phyloP scores from a whole-genome alignment of 371 early-diverging fungal genomes.

The Rhizopus microsporus region DNA sequence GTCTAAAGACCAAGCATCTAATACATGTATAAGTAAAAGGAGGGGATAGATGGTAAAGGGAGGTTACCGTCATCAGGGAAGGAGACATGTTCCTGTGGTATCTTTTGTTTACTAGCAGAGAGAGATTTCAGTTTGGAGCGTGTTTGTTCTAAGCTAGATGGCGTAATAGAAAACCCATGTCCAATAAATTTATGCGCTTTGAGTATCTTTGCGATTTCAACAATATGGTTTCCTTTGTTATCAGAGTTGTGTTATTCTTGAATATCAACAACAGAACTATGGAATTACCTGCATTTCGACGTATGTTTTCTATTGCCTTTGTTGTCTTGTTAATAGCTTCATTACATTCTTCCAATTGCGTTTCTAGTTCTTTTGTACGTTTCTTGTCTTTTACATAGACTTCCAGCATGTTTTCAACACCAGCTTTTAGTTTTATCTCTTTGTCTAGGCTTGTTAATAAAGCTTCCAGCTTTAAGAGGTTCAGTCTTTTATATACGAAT shows the following conservation, averaged over 20 bases:
- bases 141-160: conserved; percentile 28
- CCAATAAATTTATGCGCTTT: conserved; percentile 39
- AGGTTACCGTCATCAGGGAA: conserved; percentile 49
- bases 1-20: conserved; percentile 45
- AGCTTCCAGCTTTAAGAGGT: conserved; percentile 23
- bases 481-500: no score
- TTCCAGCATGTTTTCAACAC: conserved; percentile 55
- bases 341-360: conserved; percentile 45
- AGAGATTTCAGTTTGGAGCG: conserved; percentile 39
- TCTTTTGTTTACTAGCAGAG: conserved; percentile 42
- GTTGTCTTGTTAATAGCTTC: conserved; percentile 46
- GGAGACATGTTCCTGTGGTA: conserved; percentile 39
- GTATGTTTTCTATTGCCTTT: conserved; percentile 48
- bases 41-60: conserved; percentile 1
- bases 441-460: conserved; percentile 32
- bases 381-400: conserved; percentile 51
- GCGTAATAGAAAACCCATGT: conserved; percentile 39
- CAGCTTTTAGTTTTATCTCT: conserved; percentile 47
- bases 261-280: conserved; percentile 1
- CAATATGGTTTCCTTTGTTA: conserved; percentile 30
- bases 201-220: conserved; percentile 36
- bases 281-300: conserved; percentile 37
- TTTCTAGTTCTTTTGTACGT: conserved; percentile 55
- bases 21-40: conserved; percentile 2
- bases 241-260: not conserved